phyloP scores from a whole-genome alignment of 345 rosid genomes.

The Triadica sebifera region DNA sequence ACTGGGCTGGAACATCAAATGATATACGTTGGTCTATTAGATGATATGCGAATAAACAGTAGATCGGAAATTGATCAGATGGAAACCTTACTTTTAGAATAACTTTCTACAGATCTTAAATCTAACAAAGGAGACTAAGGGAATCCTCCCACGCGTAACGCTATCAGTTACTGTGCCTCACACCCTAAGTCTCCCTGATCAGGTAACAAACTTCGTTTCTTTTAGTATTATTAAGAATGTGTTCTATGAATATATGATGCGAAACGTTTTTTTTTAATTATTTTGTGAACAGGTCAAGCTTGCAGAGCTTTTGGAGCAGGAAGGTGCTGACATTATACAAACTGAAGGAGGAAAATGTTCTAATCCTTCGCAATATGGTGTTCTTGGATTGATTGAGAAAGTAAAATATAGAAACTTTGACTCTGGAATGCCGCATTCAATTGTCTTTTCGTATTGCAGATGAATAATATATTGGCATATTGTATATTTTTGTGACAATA shows the following conservation, averaged over 20 bases:
- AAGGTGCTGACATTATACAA: constrained; percentile 63
- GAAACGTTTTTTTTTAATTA: not conserved
- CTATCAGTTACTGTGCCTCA: constrained; percentile 65
- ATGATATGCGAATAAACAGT: not conserved
- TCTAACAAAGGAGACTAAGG: constrained; percentile 51
- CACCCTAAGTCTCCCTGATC: constrained; percentile 57
- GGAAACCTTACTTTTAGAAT: not conserved
- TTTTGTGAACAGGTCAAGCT: constrained; percentile 48
- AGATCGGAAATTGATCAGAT: not conserved
- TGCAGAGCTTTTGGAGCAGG: constrained; percentile 56
- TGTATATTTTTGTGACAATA: too few relatives aligned
- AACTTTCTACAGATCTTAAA: constrained; percentile 42
- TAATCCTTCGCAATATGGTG: constrained; percentile 53
- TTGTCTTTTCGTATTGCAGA: not conserved
- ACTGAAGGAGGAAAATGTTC: constrained; percentile 69
- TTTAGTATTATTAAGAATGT: too few relatives aligned
- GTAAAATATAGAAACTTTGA: constrained; percentile 23
- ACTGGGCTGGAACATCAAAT: too few relatives aligned
- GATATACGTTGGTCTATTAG: too few relatives aligned
- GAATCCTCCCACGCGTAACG: constrained; percentile 52
- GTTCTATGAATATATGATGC: not conserved
- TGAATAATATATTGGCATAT: too few relatives aligned
- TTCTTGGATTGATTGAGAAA: constrained; percentile 63
- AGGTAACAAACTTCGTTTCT: constrained; percentile 31
- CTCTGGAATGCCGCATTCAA: not conserved